Conservation (phyloP, 2,329 filamentous ascomycete species). For the Aspergillus brasiliensis region DNA sequence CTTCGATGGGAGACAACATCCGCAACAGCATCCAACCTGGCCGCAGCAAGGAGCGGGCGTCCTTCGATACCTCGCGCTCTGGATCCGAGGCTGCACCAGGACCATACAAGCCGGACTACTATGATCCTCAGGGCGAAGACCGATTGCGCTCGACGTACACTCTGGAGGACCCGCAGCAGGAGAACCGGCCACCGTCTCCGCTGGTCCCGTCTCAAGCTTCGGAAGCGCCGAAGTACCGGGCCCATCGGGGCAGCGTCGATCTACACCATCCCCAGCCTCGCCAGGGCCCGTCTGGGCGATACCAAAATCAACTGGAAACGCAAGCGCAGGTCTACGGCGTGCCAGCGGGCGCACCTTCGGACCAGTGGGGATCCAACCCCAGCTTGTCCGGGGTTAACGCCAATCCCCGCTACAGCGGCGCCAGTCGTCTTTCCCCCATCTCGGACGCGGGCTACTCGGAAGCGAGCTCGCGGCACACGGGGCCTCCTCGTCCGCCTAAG, state of each 20-base stretch:
- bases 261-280: constrained; percentile 67
- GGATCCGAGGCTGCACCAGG: constrained; percentile 73
- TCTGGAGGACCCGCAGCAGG: constrained; percentile 42
- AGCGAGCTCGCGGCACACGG: constrained; percentile 39
- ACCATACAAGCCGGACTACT: constrained; percentile 52
- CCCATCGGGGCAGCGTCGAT: constrained; percentile 65
- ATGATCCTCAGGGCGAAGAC: constrained; percentile 51
- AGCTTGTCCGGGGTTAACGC: constrained; percentile 39
- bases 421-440: constrained; percentile 48
- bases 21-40: constrained; percentile 61
- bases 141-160: constrained; percentile 47
- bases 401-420: constrained; percentile 40
- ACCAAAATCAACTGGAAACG: constrained; percentile 63
- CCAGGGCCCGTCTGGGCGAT: constrained; percentile 62
- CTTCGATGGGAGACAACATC: constrained; percentile 78
- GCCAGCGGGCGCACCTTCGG: constrained; percentile 32
- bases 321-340: constrained; percentile 58
- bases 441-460: constrained; percentile 52
- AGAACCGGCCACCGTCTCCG: constrained; percentile 60
- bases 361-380: constrained; percentile 49
- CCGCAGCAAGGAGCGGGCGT: constrained; percentile 61
- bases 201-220: constrained; percentile 62
- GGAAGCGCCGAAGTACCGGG: constrained; percentile 65
- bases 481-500: constrained; percentile 56
- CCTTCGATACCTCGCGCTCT: constrained; percentile 70